Percentiles rank a stretch among this genome's conserved stretches.
Evolutionary conservation across 352 stramenopile species (phyloP).

Genomic region (Sclerospora graminicola): DNA sequence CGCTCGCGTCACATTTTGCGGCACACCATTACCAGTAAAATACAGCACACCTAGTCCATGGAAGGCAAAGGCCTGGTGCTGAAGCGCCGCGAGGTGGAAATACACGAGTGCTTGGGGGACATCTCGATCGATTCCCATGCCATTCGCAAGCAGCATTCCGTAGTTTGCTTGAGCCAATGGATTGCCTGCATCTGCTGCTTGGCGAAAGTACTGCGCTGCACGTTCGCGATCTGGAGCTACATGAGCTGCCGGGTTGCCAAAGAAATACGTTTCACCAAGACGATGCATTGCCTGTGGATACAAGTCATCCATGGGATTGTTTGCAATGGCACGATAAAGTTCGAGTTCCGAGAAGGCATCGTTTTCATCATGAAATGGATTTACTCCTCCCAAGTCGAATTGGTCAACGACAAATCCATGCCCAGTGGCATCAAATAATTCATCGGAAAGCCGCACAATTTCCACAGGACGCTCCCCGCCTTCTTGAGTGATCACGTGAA

Average conservation of each 20-base stretch:
- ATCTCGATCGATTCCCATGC: conserved; percentile 46
- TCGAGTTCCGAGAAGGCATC: conserved; percentile 45
- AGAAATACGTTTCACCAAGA: conserved; percentile 66
- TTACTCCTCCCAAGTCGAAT: conserved; percentile 9
- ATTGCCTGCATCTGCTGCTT: conserved; percentile 55
- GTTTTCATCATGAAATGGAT: conserved; percentile 19
- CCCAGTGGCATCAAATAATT: conserved; percentile 15
- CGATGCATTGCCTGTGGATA: conserved; percentile 47
- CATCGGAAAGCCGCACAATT: conserved; percentile 39
- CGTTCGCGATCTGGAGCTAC: conserved; percentile 35
- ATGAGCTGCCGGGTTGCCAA: conserved; percentile 48
- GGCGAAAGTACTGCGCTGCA: conserved; percentile 51
- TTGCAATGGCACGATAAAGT: conserved; percentile 51
- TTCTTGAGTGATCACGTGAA: conserved; percentile 38
- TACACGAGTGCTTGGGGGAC: conserved; percentile 49
- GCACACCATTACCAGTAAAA: conserved; percentile 38
- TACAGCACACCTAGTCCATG: conserved; percentile 59
- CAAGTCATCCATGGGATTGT: conserved; percentile 48
- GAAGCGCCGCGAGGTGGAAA: conserved; percentile 39
- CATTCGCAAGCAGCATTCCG: conserved; percentile 59
- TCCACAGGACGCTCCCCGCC: conserved; percentile 31
- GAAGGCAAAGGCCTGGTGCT: conserved; percentile 53
- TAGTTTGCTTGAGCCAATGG: conserved; percentile 57
- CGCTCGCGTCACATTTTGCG: conserved; percentile 46
- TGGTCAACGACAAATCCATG: conserved; percentile 14